Evolutionary conservation across 805 yeast species (phyloP), one percentile per base, ranked within the genome.

Genomic region (Wickerhamomyces silvicola): DNA sequence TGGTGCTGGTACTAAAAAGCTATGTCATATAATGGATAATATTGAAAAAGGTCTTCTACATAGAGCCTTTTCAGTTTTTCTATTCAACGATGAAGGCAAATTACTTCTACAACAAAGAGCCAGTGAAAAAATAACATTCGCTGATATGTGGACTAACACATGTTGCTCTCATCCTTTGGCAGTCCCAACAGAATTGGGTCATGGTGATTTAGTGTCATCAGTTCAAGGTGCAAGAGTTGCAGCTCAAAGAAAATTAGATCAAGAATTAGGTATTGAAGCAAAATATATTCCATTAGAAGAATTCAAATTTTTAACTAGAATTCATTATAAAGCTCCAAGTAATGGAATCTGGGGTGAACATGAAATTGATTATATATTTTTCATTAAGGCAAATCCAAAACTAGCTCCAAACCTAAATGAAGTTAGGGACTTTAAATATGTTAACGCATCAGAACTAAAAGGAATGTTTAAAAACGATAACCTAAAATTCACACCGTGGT

Each of bases 151-250:
- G 99, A 92, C 99, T 17, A 92, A 92, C 58, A 92, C 99, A 2
- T 92, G 99, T 62, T 92, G 99, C 59, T 88, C 97, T 1, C 99
- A 92, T 57, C 99, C 99, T 8, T 67, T 92, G 32, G 86, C 95
- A 33, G 75, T 86, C 22, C 71, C 78, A 23, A 64, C 75, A 22
- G 99, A 92, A 59, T 64, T 87, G 53, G 97, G 97, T 9, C 52
- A 63, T 25, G 57, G 57, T 22, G 51, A 48, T 27, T 65, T 88
- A 37, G 58, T 62, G 6, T 61, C 67, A 22, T 83, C 94, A 7
- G 66, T 90, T 7, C 58, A 60, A 18, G 98, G 98, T 37, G 94
- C 75, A 33, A 82, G 77, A 52, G 64, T 66, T 25, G 98, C 98
- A 2, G 97, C 97, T 4, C 81, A 79, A 47, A 77, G 99, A 56